phyloP scores from a whole-genome alignment of 768 basidiomycete species.

The Suillus tomentosus region DNA sequence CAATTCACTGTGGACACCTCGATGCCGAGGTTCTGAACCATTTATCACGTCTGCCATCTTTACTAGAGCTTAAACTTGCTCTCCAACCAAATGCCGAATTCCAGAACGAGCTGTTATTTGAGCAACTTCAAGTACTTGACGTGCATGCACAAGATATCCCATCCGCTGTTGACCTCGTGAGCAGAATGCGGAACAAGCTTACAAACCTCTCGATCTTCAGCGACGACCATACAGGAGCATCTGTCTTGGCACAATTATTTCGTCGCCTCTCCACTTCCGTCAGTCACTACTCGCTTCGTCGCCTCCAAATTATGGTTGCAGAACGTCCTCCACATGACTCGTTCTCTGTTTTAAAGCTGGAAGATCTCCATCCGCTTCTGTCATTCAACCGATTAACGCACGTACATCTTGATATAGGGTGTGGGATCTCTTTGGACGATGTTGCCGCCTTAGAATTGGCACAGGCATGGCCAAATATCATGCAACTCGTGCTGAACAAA shows the following conservation, averaged over 20 bases:
- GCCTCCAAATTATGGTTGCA: slow-evolving; percentile 1
- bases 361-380: not conserved
- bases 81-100: not conserved
- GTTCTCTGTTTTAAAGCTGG: not conserved
- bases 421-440: slow-evolving; percentile 25
- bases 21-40: slow-evolving; percentile 25
- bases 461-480: slow-evolving; percentile 21
- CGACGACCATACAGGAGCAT: not conserved
- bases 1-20: slow-evolving; percentile 10
- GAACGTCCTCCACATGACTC: not conserved
- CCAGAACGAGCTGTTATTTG: not conserved
- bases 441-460: slow-evolving; percentile 20
- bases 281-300: not conserved
- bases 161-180: slow-evolving; percentile 4
- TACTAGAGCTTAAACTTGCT: slow-evolving; percentile 11
- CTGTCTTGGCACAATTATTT: not conserved
- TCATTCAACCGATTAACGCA: slow-evolving; percentile 26
- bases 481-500: slow-evolving; percentile 2
- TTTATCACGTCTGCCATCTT: slow-evolving; percentile 26
- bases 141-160: not conserved
- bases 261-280: slow-evolving; percentile 1
- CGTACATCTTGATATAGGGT: slow-evolving; percentile 21
- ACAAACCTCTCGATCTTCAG: slow-evolving; percentile 3
- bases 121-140: slow-evolving; percentile 3
- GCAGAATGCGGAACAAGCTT: slow-evolving; percentile 7